Conservation (phyloP, 73 alveolate genomes). For the Stentor roeselii region DNA sequence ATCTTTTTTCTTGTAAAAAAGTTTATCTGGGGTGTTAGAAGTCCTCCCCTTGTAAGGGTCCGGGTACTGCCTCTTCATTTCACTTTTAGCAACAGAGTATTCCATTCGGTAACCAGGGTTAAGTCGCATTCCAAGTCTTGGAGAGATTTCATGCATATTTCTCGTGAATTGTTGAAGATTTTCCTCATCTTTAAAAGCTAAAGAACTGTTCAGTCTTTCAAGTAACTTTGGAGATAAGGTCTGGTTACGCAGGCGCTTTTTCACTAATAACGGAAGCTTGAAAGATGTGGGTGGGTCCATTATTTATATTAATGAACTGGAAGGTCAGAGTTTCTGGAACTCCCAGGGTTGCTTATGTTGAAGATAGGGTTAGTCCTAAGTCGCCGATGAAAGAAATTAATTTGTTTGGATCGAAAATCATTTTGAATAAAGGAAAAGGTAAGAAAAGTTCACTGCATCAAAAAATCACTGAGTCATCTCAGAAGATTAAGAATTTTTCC, state of each 20-base stretch:
- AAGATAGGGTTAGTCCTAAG: too few relatives aligned
- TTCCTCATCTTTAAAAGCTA: conserved; percentile 13
- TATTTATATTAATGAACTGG: too few relatives aligned
- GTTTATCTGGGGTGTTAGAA: neutral
- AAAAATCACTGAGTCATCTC: too few relatives aligned
- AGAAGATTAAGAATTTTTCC: too few relatives aligned
- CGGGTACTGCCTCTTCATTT: neutral
- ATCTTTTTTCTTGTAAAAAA: conserved; percentile 7
- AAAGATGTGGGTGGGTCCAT: conserved; percentile 28
- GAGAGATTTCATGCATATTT: neutral
- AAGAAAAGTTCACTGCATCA: too few relatives aligned
- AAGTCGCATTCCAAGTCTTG: conserved; percentile 11
- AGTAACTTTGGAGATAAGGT: neutral
- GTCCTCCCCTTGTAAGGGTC: neutral
- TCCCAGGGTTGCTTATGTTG: too few relatives aligned
- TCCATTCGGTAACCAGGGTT: conserved; percentile 22
- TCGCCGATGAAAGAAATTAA: too few relatives aligned
- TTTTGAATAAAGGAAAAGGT: too few relatives aligned
- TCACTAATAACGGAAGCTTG: neutral
- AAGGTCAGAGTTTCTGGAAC: too few relatives aligned
- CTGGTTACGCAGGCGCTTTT: neutral
- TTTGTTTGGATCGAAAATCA: too few relatives aligned
- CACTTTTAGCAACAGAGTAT: conserved; percentile 16
- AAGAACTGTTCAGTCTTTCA: neutral
- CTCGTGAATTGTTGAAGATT: too few relatives aligned